These are phyloP conservation scores for Saturnispora dispora DNA, from an alignment of 805 yeast genomes.

Conservation along the genomic window DNA sequence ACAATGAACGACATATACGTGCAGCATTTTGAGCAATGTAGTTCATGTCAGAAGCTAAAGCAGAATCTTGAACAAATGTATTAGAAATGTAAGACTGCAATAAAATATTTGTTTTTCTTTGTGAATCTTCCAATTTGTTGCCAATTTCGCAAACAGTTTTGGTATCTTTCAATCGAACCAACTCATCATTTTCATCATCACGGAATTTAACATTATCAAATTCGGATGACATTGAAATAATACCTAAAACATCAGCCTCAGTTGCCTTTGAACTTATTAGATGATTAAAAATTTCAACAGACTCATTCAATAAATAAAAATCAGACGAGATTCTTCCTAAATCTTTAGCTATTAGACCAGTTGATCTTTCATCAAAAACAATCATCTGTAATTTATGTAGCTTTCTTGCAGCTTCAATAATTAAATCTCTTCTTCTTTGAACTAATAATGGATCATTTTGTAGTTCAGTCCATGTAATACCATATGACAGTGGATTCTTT, in stretches of 20 bases:
- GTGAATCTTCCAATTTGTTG: conserved; percentile 63
- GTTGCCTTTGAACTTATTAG: conserved; percentile 77
- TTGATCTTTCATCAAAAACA: conserved; percentile 77
- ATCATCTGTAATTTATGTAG: conserved; percentile 90
- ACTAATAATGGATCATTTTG: conserved; percentile 74
- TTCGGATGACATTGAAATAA: conserved; percentile 87
- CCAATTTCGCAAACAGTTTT: conserved; percentile 76
- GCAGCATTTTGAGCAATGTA: conserved; percentile 95
- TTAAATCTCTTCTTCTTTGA: conserved; percentile 65
- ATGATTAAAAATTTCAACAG: conserved; percentile 83
- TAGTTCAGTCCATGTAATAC: conserved; percentile 79
- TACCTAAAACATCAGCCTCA: conserved; percentile 83
- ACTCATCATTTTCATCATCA: conserved; percentile 76
- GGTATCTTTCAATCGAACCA: conserved; percentile 48
- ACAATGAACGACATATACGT: conserved; percentile 85
- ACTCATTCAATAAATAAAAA: conserved; percentile 74
- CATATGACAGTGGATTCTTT: conserved; percentile 87
- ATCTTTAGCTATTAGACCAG: conserved; percentile 75
- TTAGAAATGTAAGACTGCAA: conserved; percentile 83
- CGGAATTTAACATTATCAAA: conserved; percentile 85
- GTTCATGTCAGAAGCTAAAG: conserved; percentile 76
- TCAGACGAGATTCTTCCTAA: conserved; percentile 93
- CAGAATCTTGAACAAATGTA: conserved; percentile 62
- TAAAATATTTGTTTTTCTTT: conserved; percentile 79
- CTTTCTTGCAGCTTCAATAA: conserved; percentile 69